phyloP scores from a whole-genome alignment of 768 basidiomycete species.

The Mycena crocata region DNA sequence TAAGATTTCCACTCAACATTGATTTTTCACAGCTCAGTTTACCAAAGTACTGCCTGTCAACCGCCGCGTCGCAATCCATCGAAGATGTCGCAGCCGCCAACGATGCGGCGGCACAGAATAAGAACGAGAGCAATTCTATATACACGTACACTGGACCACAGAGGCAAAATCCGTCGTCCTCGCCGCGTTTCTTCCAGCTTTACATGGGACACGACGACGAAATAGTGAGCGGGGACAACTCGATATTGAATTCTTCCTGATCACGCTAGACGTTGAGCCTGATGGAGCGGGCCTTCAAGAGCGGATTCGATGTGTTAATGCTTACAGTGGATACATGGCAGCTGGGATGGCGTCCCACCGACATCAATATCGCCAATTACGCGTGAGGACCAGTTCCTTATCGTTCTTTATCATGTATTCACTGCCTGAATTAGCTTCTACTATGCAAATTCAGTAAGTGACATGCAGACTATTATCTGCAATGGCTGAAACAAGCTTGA shows the following conservation, averaged over 20 bases:
- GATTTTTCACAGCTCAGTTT: constrained; percentile 19
- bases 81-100: constrained; percentile 63
- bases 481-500: constrained; percentile 19
- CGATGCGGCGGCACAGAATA: constrained; percentile 51
- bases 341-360: constrained; percentile 60
- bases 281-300: constrained; percentile 57
- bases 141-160: constrained; percentile 48
- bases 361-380: constrained; percentile 64
- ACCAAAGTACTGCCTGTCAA: constrained; percentile 60
- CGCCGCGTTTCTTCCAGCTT: constrained; percentile 65
- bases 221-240: constrained; percentile 42
- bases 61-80: constrained; percentile 61
- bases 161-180: constrained; percentile 39
- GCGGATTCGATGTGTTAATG: constrained; percentile 59
- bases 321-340: constrained; percentile 65
- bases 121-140: constrained; percentile 52
- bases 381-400: constrained; percentile 38
- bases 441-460: constrained; percentile 46
- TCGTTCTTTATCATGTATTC: neutral
- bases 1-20: too few species aligned
- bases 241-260: neutral
- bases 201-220: constrained; percentile 69
- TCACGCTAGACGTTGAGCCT: constrained; percentile 54
- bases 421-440: constrained; percentile 51
- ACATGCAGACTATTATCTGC: neutral